Evolutionary conservation across 768 basidiomycete genomes (phyloP).

Genomic region (Amanita brunnescens): DNA sequence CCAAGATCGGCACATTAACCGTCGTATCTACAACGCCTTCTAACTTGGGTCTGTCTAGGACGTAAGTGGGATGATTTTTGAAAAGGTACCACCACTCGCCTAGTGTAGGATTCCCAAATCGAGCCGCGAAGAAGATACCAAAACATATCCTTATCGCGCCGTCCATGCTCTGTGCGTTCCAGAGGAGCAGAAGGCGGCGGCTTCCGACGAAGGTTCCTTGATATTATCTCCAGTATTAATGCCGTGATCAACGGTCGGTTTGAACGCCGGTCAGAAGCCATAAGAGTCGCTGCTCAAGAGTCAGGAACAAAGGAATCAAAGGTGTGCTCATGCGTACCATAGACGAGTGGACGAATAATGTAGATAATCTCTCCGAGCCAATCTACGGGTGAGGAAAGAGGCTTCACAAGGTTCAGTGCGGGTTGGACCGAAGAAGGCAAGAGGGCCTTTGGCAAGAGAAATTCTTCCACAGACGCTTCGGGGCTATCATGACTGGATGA

Average conservation of each 20-base stretch:
- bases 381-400: conserved; percentile 54
- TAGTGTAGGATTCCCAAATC: conserved; percentile 75
- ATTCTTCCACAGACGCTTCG: conserved; percentile 64
- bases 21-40: conserved; percentile 51
- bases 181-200: conserved; percentile 53
- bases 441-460: conserved; percentile 73
- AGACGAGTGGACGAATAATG: conserved; percentile 64
- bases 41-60: conserved; percentile 59
- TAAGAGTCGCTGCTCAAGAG: conserved; percentile 26
- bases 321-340: conserved; percentile 40
- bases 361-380: conserved; percentile 72
- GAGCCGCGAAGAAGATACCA: conserved; percentile 84
- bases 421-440: conserved; percentile 65
- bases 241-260: conserved; percentile 58
- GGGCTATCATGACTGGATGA: conserved; percentile 14
- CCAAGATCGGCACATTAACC: conserved; percentile 51
- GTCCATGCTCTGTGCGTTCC: conserved; percentile 73
- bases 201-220: conserved; percentile 64
- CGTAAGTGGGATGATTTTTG: conserved; percentile 5
- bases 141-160: conserved; percentile 70
- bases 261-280: conserved; percentile 38
- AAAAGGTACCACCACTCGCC: conserved; percentile 27
- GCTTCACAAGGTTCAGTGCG: conserved; percentile 55
- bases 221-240: conserved; percentile 61
- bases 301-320: conserved; percentile 1